A percentile compares a stretch with the other conserved stretches of the same genome.
These are phyloP conservation scores for Wolfiporia cocos DNA, from an alignment of 1,284 basidiomycete genomes.

Conservation along the genomic window DNA sequence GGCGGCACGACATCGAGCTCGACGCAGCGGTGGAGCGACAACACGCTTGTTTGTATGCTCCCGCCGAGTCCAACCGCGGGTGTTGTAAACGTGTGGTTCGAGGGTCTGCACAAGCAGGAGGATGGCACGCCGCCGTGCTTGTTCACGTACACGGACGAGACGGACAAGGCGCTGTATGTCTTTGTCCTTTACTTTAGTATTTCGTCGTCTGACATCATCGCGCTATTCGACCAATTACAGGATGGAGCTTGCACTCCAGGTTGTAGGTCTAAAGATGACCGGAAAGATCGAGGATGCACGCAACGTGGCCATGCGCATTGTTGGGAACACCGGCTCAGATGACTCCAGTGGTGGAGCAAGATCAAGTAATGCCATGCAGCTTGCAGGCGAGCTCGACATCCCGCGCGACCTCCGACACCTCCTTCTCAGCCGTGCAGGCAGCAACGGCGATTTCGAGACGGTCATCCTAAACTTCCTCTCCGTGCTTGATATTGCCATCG, in stretches of 20 bases:
- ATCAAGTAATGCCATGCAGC: conserved; percentile 45
- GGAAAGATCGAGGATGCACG: conserved; percentile 91
- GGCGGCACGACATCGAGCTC: conserved; percentile 79
- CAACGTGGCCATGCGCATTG: conserved; percentile 85
- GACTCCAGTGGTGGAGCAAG: conserved; percentile 30
- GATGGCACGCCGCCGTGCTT: conserved; percentile 52
- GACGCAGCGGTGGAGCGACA: conserved; percentile 90
- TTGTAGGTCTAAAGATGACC: conserved; percentile 95
- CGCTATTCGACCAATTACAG: conserved; percentile 32
- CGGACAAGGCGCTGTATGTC: conserved; percentile 79
- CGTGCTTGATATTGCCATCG: conserved; percentile 57
- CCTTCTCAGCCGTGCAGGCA: conserved; percentile 44
- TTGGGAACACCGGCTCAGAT: conserved; percentile 54
- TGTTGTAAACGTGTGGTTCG: conserved; percentile 86
- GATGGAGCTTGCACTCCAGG: conserved; percentile 93
- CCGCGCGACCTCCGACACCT: conserved; percentile 47
- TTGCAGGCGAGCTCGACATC: conserved; percentile 34
- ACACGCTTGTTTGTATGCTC: conserved; percentile 88
- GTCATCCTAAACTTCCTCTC: conserved; percentile 77
- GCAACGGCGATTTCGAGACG: conserved; percentile 65
- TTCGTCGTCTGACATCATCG: not conserved
- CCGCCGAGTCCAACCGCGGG: conserved; percentile 83
- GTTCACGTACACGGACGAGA: conserved; percentile 90
- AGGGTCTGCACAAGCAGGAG: conserved; percentile 59
- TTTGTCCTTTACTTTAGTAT: conserved; percentile 10